Percentiles rank a stretch among this genome's conserved stretches.
phyloP scores from a whole-genome alignment of 106 monocot genomes.

The Amphibolis antarctica region DNA sequence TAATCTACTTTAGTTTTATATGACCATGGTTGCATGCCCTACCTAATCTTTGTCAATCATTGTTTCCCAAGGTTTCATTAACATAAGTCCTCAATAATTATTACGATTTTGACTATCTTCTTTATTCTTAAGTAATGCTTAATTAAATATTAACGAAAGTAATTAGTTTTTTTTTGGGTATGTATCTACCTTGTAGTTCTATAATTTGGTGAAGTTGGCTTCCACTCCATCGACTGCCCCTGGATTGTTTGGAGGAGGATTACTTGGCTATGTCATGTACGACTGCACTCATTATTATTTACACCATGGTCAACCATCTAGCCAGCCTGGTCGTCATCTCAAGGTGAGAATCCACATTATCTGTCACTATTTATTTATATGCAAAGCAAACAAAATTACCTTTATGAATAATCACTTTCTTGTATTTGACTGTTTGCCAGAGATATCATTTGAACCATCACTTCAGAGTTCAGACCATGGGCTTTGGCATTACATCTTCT shows the following conservation, averaged over 20 bases:
- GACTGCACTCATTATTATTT: slow-evolving; percentile 95
- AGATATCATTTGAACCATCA: slow-evolving; percentile 87
- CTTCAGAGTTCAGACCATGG: slow-evolving; percentile 60
- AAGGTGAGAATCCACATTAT: slow-evolving; percentile 30
- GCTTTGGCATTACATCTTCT: slow-evolving; percentile 79
- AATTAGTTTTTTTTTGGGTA: neutral
- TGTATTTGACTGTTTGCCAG: slow-evolving; percentile 29
- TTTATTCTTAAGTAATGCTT: no score
- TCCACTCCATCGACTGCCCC: slow-evolving; percentile 38
- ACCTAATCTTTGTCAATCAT: no score
- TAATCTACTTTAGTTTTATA: no score
- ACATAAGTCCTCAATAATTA: no score
- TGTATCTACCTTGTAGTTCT: slow-evolving; percentile 36
- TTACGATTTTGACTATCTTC: no score
- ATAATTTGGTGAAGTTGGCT: slow-evolving; percentile 29
- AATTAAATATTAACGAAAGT: neutral
- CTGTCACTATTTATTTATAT: neutral
- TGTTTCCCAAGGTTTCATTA: no score
- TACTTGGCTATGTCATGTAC: slow-evolving; percentile 83
- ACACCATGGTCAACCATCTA: slow-evolving; percentile 65
- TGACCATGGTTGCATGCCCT: no score
- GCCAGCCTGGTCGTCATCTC: slow-evolving; percentile 38
- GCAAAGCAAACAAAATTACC: neutral
- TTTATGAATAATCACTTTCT: neutral
- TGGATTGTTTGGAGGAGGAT: slow-evolving; percentile 51